Evolutionary conservation across 2,329 filamentous ascomycete species (phyloP).

Genomic region (Alternaria novae-zelandiae): DNA sequence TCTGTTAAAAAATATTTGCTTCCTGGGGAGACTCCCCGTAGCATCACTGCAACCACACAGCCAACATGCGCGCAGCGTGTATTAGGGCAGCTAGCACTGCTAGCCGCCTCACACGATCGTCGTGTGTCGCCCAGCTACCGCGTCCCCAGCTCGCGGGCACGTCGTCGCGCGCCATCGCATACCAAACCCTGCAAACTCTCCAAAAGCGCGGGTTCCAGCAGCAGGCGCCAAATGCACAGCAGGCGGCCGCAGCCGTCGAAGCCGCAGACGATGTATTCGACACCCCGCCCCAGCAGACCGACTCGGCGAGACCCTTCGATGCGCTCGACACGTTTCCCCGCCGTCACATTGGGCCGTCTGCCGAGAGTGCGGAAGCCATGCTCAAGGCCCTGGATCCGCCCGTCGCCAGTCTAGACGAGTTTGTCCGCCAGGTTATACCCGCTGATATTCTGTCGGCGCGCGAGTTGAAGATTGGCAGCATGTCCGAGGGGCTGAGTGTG

Average conservation of each 20-base stretch:
- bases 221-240: constrained; percentile 21
- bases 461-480: constrained; percentile 61
- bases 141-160: constrained; percentile 26
- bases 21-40: background rate
- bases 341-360: constrained; percentile 85
- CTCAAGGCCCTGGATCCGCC: constrained; percentile 79
- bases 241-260: constrained; percentile 28
- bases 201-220: constrained; percentile 34
- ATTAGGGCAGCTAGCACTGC: constrained; percentile 41
- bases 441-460: constrained; percentile 74
- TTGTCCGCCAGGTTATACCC: constrained; percentile 84
- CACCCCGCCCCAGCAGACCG: constrained; percentile 27
- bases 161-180: constrained; percentile 22
- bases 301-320: constrained; percentile 42
- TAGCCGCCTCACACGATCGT: constrained; percentile 31
- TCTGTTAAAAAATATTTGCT: background rate
- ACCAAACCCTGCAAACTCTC: constrained; percentile 20
- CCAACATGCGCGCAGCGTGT: constrained; percentile 41
- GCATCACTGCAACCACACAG: background rate
- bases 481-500: constrained; percentile 45
- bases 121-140: constrained; percentile 27
- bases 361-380: constrained; percentile 75
- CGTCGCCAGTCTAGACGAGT: constrained; percentile 75
- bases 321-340: constrained; percentile 72
- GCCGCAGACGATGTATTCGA: constrained; percentile 41